phyloP scores from a whole-genome alignment of 2,329 filamentous ascomycete genomes.

The Eutypella sp. region DNA sequence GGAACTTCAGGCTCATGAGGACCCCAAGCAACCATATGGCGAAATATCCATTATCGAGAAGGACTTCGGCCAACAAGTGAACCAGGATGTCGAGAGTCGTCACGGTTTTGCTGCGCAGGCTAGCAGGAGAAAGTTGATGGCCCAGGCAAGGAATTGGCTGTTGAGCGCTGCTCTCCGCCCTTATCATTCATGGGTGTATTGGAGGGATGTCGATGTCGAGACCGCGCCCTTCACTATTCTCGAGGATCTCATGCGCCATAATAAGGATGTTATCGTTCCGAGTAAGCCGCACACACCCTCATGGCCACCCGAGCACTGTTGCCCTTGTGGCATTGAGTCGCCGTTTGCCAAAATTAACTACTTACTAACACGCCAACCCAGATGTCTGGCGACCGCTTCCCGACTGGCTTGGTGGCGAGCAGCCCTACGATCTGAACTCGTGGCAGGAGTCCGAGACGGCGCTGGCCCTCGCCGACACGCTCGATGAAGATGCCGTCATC shows the following conservation, averaged over 20 bases:
- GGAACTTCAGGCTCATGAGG: slow-evolving; percentile 72
- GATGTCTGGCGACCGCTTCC: slow-evolving; percentile 98
- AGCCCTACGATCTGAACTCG: slow-evolving; percentile 96
- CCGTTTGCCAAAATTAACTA: too few species aligned
- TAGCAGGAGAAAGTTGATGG: slow-evolving; percentile 91
- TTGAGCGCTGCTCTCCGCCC: slow-evolving; percentile 87
- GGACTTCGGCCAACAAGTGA: slow-evolving; percentile 96
- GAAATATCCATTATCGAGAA: slow-evolving; percentile 98
- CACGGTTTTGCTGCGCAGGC: slow-evolving; percentile 97
- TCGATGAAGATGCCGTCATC: slow-evolving; percentile 97
- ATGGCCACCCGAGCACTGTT: too few species aligned
- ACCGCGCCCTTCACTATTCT: slow-evolving; percentile 95
- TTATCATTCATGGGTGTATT: slow-evolving; percentile 98
- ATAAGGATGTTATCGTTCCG: slow-evolving; percentile 97
- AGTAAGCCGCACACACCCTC: slow-evolving; percentile 75
- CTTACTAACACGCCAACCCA: slow-evolving; percentile 32
- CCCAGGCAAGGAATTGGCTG: slow-evolving; percentile 94
- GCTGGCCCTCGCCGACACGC: slow-evolving; percentile 82
- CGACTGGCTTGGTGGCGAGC: slow-evolving; percentile 97
- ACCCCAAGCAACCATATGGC: slow-evolving; percentile 79
- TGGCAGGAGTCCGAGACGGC: slow-evolving; percentile 99
- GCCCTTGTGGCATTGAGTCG: too few species aligned
- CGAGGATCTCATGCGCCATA: slow-evolving; percentile 96
- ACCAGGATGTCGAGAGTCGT: slow-evolving; percentile 94
- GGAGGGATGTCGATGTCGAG: slow-evolving; percentile 97